Conservation (phyloP, 768 basidiomycete genomes). For the Arthromyces matolae region DNA sequence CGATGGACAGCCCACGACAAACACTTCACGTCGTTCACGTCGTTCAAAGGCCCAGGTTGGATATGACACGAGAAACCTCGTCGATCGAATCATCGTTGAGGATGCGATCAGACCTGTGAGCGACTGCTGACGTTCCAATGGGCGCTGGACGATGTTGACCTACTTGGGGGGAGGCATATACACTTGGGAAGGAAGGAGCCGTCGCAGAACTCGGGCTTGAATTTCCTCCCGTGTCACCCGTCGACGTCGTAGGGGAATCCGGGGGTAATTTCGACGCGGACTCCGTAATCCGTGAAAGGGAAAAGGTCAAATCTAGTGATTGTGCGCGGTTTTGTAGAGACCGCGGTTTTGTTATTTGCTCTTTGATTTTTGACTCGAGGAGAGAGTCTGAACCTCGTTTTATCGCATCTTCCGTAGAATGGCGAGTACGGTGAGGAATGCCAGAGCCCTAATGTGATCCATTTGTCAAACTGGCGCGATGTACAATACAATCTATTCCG, state of each 20-base stretch:
- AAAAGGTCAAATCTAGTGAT: constrained; percentile 83
- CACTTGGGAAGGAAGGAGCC: constrained; percentile 81
- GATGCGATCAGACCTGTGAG: constrained; percentile 37
- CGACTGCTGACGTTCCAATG: constrained; percentile 40
- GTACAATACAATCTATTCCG: too few relatives aligned
- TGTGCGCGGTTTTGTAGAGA: constrained; percentile 85
- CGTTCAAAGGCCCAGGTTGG: constrained; percentile 63
- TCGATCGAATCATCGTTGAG: constrained; percentile 60
- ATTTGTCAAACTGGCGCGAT: too few relatives aligned
- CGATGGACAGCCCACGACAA: constrained; percentile 1
- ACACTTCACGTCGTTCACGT: constrained; percentile 7
- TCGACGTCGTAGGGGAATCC: constrained; percentile 79
- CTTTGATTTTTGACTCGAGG: constrained; percentile 79
- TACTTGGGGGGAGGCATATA: constrained; percentile 59
- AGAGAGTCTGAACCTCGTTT: constrained; percentile 84
- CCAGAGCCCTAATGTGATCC: constrained; percentile 67
- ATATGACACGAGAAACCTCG: constrained; percentile 75
- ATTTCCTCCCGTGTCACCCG: constrained; percentile 68
- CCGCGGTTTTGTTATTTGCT: constrained; percentile 71
- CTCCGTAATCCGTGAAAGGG: constrained; percentile 78
- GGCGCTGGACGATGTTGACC: constrained; percentile 33
- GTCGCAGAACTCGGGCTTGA: constrained; percentile 78
- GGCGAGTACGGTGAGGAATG: constrained; percentile 62
- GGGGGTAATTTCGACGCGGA: constrained; percentile 55
- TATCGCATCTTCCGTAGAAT: constrained; percentile 63